Conservation (phyloP, 2,329 filamentous ascomycete species). For the Cladosporium austrohemisphaericum region DNA sequence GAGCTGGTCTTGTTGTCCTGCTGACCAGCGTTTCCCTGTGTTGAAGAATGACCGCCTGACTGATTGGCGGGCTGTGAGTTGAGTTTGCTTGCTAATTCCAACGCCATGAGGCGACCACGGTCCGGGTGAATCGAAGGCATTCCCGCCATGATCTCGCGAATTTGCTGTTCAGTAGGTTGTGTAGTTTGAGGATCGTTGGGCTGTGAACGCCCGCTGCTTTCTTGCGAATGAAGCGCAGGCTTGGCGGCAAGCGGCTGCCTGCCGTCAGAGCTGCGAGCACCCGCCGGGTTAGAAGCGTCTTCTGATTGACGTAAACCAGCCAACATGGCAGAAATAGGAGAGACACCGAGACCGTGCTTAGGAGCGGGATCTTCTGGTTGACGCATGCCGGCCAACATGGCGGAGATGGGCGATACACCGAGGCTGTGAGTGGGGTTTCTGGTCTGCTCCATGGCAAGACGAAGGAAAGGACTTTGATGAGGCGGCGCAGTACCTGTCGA, state of each 20-base stretch:
- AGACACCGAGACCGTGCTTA: too few species aligned
- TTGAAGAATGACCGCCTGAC: too few species aligned
- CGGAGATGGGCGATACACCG: neutral
- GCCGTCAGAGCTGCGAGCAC: neutral
- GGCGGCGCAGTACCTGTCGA: neutral
- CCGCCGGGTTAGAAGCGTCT: too few species aligned
- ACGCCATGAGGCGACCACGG: too few species aligned
- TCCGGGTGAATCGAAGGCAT: too few species aligned
- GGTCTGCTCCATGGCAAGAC: constrained; percentile 8
- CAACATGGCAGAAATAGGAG: too few species aligned
- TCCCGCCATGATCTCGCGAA: too few species aligned
- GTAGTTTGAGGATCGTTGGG: neutral
- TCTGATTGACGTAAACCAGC: too few species aligned
- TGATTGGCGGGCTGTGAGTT: too few species aligned
- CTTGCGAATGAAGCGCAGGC: neutral
- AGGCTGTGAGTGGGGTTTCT: neutral
- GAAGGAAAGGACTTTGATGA: neutral
- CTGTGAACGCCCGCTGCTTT: neutral
- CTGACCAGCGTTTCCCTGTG: too few species aligned
- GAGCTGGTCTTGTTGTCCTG: too few species aligned
- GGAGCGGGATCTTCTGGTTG: neutral
- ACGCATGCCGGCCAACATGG: neutral
- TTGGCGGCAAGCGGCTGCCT: constrained; percentile 4
- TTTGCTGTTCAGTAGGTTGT: neutral
- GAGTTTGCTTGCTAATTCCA: too few species aligned